These are phyloP conservation scores for Neurospora sp. DNA, from an alignment of 495 filamentous ascomycete genomes.

Conservation along the genomic window DNA sequence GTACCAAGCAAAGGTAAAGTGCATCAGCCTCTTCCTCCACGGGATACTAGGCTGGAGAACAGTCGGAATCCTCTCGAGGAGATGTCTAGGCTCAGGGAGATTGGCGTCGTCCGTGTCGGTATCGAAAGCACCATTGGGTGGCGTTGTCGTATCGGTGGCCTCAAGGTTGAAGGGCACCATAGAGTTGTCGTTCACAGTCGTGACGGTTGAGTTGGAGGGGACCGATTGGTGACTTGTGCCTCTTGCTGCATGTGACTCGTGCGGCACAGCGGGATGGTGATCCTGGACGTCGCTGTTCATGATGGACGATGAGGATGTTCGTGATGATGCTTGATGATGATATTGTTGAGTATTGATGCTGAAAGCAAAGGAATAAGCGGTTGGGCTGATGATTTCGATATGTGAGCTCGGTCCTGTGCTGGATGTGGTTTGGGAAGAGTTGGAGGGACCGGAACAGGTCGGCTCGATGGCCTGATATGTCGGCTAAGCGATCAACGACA, in stretches of 20 bases:
- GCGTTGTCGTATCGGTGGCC: not conserved
- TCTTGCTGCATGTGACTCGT: not conserved
- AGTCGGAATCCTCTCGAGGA: constrained; percentile 18
- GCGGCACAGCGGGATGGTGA: not conserved
- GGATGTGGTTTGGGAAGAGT: not conserved
- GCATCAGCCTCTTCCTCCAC: constrained; percentile 39
- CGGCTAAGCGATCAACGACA: not conserved
- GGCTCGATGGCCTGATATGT: not conserved
- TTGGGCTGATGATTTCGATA: not conserved
- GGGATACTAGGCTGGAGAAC: constrained; percentile 20
- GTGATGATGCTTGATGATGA: not conserved
- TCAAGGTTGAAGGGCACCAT: not conserved
- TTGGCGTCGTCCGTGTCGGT: not conserved
- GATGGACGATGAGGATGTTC: not conserved
- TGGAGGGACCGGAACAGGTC: not conserved
- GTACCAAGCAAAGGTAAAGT: constrained; percentile 70
- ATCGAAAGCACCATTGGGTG: not conserved
- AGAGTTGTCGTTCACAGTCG: not conserved
- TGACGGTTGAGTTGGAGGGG: not conserved
- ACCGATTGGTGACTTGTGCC: not conserved
- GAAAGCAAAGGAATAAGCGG: not conserved
- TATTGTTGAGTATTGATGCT: not conserved
- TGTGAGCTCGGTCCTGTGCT: not conserved
- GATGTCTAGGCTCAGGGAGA: not conserved
- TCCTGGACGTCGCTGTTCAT: not conserved